These are phyloP conservation scores for Suillus decipiens DNA, from an alignment of 768 basidiomycete genomes.

Conservation along the genomic window DNA sequence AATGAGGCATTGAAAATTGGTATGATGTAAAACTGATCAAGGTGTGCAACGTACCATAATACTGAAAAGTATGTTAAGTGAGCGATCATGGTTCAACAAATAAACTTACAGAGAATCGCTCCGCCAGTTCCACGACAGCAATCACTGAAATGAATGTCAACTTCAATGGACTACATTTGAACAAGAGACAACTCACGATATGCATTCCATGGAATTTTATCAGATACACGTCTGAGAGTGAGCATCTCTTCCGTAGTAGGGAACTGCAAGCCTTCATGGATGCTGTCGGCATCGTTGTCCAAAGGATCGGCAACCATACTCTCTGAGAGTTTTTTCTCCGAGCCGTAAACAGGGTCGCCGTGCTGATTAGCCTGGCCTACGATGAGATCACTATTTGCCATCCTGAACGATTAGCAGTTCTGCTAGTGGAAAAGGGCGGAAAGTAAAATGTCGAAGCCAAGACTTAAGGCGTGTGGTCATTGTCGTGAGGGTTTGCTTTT, in stretches of 20 bases:
- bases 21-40: background rate
- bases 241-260: slow-evolving; percentile 62
- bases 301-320: slow-evolving; percentile 13
- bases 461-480: background rate
- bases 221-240: slow-evolving; percentile 63
- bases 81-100: background rate
- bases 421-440: background rate
- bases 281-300: slow-evolving; percentile 37
- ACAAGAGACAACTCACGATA: slow-evolving; percentile 31
- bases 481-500: background rate
- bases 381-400: slow-evolving; percentile 14
- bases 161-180: background rate
- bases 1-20: slow-evolving; percentile 16
- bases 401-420: background rate
- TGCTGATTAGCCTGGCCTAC: slow-evolving; percentile 19
- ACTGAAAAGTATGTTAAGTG: slow-evolving; percentile 29
- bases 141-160: slow-evolving; percentile 44
- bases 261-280: slow-evolving; percentile 57
- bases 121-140: slow-evolving; percentile 66
- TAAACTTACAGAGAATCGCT: slow-evolving; percentile 65
- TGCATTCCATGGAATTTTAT: slow-evolving; percentile 57
- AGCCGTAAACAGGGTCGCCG: slow-evolving; percentile 5
- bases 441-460: background rate
- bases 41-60: slow-evolving; percentile 42
- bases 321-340: slow-evolving; percentile 28